phyloP scores from a whole-genome alignment of 2,329 filamentous ascomycete species.

The Apiospora hydei region DNA sequence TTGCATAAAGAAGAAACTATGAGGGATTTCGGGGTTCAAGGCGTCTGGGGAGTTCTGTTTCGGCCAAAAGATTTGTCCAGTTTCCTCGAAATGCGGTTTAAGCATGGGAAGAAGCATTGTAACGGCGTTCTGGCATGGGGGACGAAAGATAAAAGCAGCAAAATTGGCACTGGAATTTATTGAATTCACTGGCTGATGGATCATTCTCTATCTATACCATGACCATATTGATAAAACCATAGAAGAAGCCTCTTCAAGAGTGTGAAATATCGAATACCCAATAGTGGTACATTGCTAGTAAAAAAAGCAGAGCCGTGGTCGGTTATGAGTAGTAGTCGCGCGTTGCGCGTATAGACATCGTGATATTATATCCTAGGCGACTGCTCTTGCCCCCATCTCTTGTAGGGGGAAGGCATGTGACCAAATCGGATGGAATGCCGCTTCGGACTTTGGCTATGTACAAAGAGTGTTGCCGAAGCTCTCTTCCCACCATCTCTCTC shows the following conservation, averaged over 20 bases:
- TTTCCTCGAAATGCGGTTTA: background rate
- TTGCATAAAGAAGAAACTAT: background rate
- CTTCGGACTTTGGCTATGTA: constrained; percentile 21
- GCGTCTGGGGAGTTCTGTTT: background rate
- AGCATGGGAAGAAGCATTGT: constrained; percentile 12
- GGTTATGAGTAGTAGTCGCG: background rate
- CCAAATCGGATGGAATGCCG: constrained; percentile 13
- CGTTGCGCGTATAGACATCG: constrained; percentile 10
- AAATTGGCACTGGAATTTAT: background rate
- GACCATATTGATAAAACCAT: background rate
- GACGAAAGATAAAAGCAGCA: background rate
- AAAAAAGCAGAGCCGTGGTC: background rate
- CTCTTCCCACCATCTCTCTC: background rate
- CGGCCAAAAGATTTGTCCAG: constrained; percentile 1
- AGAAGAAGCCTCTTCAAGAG: background rate
- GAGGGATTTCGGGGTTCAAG: background rate
- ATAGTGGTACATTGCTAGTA: background rate
- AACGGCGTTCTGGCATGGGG: constrained; percentile 3
- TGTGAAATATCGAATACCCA: background rate
- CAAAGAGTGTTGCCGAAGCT: constrained; percentile 20
- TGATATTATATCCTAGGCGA: constrained; percentile 21
- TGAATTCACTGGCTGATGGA: background rate
- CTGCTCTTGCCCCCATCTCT: constrained; percentile 1
- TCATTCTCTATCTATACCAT: background rate
- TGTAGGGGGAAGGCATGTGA: background rate